Percentiles rank a stretch among this genome's conserved stretches.
phyloP scores from a whole-genome alignment of 2,329 filamentous ascomycete species.

The Diplodia corticola region DNA sequence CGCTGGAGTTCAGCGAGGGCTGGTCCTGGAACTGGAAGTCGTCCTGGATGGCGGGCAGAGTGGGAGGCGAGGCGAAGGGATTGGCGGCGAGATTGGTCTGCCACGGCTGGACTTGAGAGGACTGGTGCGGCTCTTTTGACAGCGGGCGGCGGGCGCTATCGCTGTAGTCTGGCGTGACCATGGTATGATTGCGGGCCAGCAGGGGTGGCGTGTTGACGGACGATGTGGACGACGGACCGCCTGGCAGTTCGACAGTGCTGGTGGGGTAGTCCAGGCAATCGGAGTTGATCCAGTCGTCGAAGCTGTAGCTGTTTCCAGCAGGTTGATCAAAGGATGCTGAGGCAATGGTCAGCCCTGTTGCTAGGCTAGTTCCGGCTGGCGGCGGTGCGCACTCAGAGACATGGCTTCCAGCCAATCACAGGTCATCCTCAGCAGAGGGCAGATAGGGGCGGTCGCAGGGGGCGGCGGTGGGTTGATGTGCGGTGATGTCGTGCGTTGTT shows the following conservation, averaged over 20 bases:
- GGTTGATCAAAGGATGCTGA: slow-evolving; percentile 22
- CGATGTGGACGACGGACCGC: slow-evolving; percentile 19
- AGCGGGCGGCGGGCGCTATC: slow-evolving; percentile 7
- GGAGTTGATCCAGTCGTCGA: slow-evolving; percentile 34
- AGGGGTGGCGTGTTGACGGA: slow-evolving; percentile 22
- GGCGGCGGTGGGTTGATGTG: slow-evolving; percentile 3
- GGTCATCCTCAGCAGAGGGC: slow-evolving; percentile 13
- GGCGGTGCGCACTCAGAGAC: slow-evolving; percentile 21
- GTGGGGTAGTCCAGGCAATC: slow-evolving; percentile 34
- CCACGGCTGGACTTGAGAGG: slow-evolving; percentile 8
- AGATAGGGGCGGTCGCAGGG: not conserved
- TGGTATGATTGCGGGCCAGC: slow-evolving; percentile 25
- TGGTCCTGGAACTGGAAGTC: slow-evolving; percentile 11
- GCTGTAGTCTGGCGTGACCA: slow-evolving; percentile 16
- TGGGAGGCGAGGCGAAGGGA: slow-evolving; percentile 6
- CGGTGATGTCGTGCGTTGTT: slow-evolving; percentile 15
- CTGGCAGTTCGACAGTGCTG: slow-evolving; percentile 29
- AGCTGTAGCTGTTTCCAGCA: slow-evolving; percentile 21
- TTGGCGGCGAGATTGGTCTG: slow-evolving; percentile 19
- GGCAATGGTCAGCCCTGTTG: slow-evolving; percentile 19
- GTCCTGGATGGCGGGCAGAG: slow-evolving; percentile 19
- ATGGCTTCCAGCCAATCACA: slow-evolving; percentile 22
- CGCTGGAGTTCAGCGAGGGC: not conserved
- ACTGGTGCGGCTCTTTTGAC: slow-evolving; percentile 23
- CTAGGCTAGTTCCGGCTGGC: slow-evolving; percentile 13